Percentiles rank a stretch among this genome's conserved stretches.
phyloP scores from a whole-genome alignment of 1,284 basidiomycete species.

The Paramarasmius palmivorus region DNA sequence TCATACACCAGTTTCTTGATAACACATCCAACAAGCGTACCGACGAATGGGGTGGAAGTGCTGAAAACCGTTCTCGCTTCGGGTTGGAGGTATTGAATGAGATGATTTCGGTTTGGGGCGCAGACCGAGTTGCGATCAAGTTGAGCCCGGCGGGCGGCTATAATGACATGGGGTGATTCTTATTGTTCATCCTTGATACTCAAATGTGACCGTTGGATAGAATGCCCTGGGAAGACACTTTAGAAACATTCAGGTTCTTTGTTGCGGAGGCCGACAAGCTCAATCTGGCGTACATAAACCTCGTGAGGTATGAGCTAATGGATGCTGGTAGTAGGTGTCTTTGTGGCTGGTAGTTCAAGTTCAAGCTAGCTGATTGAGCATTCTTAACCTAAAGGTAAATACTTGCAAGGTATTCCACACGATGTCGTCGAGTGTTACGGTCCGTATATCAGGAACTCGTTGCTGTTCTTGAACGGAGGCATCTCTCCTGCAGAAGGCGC shows the following conservation, averaged over 20 bases:
- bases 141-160: slow-evolving; percentile 49
- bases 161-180: slow-evolving; percentile 43
- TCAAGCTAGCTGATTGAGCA: background rate
- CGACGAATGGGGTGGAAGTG: slow-evolving; percentile 60
- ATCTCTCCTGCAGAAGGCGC: slow-evolving; percentile 37
- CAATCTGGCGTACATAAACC: slow-evolving; percentile 20
- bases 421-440: slow-evolving; percentile 34
- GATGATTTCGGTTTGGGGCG: slow-evolving; percentile 48
- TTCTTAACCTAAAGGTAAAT: slow-evolving; percentile 7
- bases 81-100: slow-evolving; percentile 52
- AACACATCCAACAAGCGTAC: slow-evolving; percentile 53
- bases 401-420: slow-evolving; percentile 13
- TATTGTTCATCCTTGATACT: slow-evolving; percentile 37
- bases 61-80: slow-evolving; percentile 58
- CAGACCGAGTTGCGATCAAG: slow-evolving; percentile 51
- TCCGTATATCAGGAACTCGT: slow-evolving; percentile 30
- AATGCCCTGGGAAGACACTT: slow-evolving; percentile 37
- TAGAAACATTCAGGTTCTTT: slow-evolving; percentile 24
- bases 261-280: slow-evolving; percentile 22
- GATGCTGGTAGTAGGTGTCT: slow-evolving; percentile 10
- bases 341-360: background rate
- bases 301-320: slow-evolving; percentile 31
- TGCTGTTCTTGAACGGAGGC: slow-evolving; percentile 31
- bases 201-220: slow-evolving; percentile 20
- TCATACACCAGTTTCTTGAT: slow-evolving; percentile 61